Conservation (phyloP, 257 asterid genomes). For the Cynanchum wilfordii region DNA sequence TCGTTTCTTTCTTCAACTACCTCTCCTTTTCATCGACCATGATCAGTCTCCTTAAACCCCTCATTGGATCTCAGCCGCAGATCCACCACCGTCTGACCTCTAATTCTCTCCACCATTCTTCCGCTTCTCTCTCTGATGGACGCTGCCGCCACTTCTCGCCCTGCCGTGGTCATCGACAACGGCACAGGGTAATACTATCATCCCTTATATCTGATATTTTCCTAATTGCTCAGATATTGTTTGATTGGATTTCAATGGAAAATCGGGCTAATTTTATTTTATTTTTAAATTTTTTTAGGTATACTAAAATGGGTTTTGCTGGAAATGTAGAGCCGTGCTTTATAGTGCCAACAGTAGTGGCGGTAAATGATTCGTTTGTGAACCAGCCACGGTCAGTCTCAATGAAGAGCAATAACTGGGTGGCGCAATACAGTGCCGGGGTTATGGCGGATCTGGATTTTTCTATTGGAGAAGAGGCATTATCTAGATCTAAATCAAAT, state of each 20-base stretch:
- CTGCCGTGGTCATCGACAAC: constrained; percentile 90
- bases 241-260: constrained; percentile 30
- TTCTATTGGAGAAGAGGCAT: constrained; percentile 81
- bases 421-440: constrained; percentile 89
- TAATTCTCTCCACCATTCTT: not conserved
- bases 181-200: constrained; percentile 70
- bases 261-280: not conserved
- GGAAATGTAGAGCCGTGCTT: constrained; percentile 97
- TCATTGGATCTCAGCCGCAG: constrained; percentile 42
- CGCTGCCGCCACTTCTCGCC: constrained; percentile 68
- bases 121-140: constrained; percentile 46
- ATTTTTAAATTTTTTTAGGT: constrained; percentile 38
- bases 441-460: constrained; percentile 97
- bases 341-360: constrained; percentile 75
- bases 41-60: constrained; percentile 46
- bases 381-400: constrained; percentile 60
- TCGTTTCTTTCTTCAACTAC: constrained; percentile 22
- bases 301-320: constrained; percentile 90
- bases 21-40: constrained; percentile 37
- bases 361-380: constrained; percentile 68
- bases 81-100: constrained; percentile 25
- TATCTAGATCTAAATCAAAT: constrained; percentile 66
- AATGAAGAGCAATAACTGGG: constrained; percentile 63
- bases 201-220: not conserved
- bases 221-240: constrained; percentile 7